A percentile compares a stretch with the other conserved stretches of the same genome.
Evolutionary conservation across 352 stramenopile species (phyloP).

Genomic region (Pythium folliculosum): DNA sequence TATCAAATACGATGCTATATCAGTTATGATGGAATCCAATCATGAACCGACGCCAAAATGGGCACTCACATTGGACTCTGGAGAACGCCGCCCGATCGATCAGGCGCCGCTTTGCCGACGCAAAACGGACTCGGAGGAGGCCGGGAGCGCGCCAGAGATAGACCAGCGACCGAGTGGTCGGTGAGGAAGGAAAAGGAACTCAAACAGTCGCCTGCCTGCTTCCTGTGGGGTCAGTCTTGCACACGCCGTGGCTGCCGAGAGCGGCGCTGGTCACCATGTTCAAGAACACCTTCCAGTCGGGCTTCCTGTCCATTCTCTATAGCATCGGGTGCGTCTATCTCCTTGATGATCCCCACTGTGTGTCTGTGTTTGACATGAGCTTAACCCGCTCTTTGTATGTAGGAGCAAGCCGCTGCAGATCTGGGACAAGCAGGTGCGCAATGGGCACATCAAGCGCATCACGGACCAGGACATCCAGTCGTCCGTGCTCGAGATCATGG

Average conservation of each 20-base stretch:
- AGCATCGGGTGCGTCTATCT: slow-evolving; percentile 86
- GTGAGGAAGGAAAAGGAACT: neutral
- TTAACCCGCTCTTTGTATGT: too few relatives aligned
- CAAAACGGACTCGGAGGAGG: neutral
- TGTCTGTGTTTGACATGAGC: neutral
- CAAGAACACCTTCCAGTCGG: slow-evolving; percentile 97
- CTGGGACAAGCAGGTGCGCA: slow-evolving; percentile 97
- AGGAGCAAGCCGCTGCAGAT: slow-evolving; percentile 98
- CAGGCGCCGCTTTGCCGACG: neutral
- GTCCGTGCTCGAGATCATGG: slow-evolving; percentile 97
- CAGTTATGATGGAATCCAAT: neutral
- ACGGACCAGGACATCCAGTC: slow-evolving; percentile 98
- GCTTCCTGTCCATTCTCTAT: slow-evolving; percentile 98
- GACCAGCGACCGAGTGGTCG: neutral
- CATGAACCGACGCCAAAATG: neutral
- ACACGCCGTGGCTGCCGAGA: neutral
- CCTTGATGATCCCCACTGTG: neutral
- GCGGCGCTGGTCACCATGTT: slow-evolving; percentile 79
- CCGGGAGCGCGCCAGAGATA: neutral
- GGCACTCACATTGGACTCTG: neutral
- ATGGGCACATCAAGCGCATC: slow-evolving; percentile 99
- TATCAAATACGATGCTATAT: neutral
- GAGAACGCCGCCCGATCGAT: neutral
- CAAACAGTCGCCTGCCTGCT: slow-evolving; percentile 1
- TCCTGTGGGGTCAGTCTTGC: neutral